phyloP scores from a whole-genome alignment of 2,329 filamentous ascomycete genomes.

The Colletotrichum liriopes region DNA sequence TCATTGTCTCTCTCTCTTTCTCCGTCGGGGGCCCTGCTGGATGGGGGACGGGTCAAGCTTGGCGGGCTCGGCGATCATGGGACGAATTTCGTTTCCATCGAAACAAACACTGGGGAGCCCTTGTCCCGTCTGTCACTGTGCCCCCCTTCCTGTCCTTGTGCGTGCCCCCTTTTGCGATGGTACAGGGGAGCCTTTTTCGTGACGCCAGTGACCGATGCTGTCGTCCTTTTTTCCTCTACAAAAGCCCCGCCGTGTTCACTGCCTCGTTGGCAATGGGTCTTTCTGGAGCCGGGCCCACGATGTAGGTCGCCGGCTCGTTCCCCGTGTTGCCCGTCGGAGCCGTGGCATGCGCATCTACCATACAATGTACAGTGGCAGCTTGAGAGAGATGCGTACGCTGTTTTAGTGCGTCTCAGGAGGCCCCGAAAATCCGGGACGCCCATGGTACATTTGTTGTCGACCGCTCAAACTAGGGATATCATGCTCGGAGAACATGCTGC shows the following conservation, averaged over 20 bases:
- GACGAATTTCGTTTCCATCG: constrained; percentile 36
- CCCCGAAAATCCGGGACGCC: neutral
- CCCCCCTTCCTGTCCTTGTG: neutral
- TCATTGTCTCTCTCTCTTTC: neutral
- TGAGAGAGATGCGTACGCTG: neutral
- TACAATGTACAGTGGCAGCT: neutral
- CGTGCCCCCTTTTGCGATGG: constrained; percentile 13
- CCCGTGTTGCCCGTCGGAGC: constrained; percentile 2
- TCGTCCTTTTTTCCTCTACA: neutral
- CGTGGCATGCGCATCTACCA: neutral
- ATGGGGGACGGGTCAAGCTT: constrained; percentile 23
- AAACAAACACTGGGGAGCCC: constrained; percentile 38
- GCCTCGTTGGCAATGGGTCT: constrained; percentile 28
- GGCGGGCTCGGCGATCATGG: constrained; percentile 30
- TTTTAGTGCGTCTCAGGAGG: constrained; percentile 18
- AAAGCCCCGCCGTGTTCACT: constrained; percentile 24
- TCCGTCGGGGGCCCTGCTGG: neutral
- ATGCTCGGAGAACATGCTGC: neutral
- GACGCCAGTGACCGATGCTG: constrained; percentile 17
- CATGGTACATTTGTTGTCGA: neutral
- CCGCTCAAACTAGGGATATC: neutral
- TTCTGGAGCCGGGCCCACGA: constrained; percentile 11
- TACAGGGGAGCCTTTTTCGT: neutral
- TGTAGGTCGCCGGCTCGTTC: constrained; percentile 6
- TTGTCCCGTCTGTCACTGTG: neutral